Conservation (phyloP, 2,329 filamentous ascomycete species). For the Colletotrichum lentis region DNA sequence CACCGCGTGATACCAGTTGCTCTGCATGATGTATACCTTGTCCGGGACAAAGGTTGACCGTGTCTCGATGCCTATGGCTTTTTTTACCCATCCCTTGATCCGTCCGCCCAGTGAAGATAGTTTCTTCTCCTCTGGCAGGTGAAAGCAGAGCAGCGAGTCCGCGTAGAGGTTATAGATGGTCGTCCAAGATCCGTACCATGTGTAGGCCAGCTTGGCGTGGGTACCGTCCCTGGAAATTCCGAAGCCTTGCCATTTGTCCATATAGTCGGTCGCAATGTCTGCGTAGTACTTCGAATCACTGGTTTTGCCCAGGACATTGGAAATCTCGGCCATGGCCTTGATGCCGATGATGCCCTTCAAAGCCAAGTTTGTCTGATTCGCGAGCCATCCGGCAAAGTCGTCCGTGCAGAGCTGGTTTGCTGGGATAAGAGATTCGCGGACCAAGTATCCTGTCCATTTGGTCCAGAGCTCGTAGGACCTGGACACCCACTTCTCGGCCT, state of each 20-base stretch:
- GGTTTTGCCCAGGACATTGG: constrained; percentile 64
- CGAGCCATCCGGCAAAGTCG: constrained; percentile 79
- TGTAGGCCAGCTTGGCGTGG: constrained; percentile 80
- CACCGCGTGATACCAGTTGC: constrained; percentile 80
- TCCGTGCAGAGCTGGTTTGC: constrained; percentile 79
- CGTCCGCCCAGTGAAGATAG: constrained; percentile 26
- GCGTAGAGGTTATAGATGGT: constrained; percentile 82
- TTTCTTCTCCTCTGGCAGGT: constrained; percentile 52
- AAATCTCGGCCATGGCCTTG: constrained; percentile 77
- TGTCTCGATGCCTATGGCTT: constrained; percentile 41
- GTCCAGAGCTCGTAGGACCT: constrained; percentile 74
- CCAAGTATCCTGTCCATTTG: constrained; percentile 78
- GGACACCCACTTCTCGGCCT: constrained; percentile 51
- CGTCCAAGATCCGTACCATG: constrained; percentile 85
- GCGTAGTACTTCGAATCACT: constrained; percentile 68
- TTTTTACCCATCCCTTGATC: constrained; percentile 33
- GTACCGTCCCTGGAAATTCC: constrained; percentile 75
- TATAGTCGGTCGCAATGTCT: constrained; percentile 71
- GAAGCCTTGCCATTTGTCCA: constrained; percentile 75
- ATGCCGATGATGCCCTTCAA: constrained; percentile 82
- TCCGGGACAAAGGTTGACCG: constrained; percentile 71
- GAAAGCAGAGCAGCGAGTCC: constrained; percentile 81
- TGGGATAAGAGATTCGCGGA: constrained; percentile 74
- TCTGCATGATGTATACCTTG: constrained; percentile 80
- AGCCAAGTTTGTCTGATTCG: constrained; percentile 78